Conservation (phyloP, 768 basidiomycete genomes). For the Mycena filopes region DNA sequence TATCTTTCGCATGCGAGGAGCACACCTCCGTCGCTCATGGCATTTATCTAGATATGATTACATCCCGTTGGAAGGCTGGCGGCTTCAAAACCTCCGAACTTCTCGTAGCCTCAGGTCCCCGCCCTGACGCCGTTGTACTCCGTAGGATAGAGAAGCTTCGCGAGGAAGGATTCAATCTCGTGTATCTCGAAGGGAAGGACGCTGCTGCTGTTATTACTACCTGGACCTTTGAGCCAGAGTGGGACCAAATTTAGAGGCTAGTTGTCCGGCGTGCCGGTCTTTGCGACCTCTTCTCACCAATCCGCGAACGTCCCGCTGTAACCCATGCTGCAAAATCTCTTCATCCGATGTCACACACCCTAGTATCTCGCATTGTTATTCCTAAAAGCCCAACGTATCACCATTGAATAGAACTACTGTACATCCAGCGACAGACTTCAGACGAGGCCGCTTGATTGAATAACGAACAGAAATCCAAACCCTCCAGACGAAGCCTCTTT, state of each 20-base stretch:
- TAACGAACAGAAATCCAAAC: not conserved
- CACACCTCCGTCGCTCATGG: not conserved
- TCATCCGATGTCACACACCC: too few species aligned
- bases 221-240: too few species aligned
- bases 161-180: not conserved
- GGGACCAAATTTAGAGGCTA: too few species aligned
- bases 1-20: not conserved
- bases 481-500: not conserved
- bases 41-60: not conserved
- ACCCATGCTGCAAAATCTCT: too few species aligned
- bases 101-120: not conserved
- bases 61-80: slow-evolving; percentile 1
- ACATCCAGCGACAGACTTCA: too few species aligned
- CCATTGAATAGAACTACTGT: too few species aligned
- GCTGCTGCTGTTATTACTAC: not conserved
- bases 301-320: too few species aligned
- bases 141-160: not conserved
- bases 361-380: too few species aligned
- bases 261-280: too few species aligned
- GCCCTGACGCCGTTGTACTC: not conserved
- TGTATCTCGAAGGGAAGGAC: not conserved
- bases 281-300: too few species aligned
- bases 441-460: not conserved
- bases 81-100: not conserved
- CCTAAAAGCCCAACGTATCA: too few species aligned